Conservation (phyloP, 164 flowering plant genomes). For the Echeveria elegans region DNA sequence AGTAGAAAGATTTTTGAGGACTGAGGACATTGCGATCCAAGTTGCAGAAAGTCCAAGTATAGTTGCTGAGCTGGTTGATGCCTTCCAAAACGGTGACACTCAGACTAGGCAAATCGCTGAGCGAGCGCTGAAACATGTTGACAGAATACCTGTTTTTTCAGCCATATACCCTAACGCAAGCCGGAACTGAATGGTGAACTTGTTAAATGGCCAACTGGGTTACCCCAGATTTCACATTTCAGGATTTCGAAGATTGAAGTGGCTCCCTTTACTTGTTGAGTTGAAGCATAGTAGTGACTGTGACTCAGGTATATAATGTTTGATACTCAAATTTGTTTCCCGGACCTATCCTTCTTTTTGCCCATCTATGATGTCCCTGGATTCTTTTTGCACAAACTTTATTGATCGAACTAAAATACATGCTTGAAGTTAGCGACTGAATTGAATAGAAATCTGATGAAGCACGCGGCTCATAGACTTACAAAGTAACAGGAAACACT, state of each 20-base stretch:
- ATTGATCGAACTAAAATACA: not conserved
- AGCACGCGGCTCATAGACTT: no score
- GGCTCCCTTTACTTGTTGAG: not conserved
- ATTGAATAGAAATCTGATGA: not conserved
- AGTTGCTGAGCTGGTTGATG: constrained; percentile 88
- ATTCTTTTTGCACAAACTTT: no score
- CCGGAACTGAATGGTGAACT: no score
- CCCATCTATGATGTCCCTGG: not conserved
- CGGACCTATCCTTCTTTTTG: not conserved
- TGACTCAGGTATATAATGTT: not conserved
- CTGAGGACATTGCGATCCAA: constrained; percentile 40
- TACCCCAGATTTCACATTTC: no score
- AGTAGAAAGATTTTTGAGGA: constrained; percentile 50
- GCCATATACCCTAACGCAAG: constrained; percentile 33
- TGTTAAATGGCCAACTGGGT: no score
- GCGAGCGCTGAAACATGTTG: constrained; percentile 78
- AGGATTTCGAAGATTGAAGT: not conserved
- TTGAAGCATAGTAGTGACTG: not conserved
- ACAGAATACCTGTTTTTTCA: constrained; percentile 89
- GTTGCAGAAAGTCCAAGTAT: constrained; percentile 56
- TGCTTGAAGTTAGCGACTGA: not conserved
- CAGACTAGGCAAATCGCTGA: constrained; percentile 85
- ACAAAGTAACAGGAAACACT: not conserved
- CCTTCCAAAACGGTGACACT: constrained; percentile 77
- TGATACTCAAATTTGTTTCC: not conserved